Evolutionary conservation across 768 basidiomycete species (phyloP), one percentile per base, ranked within the genome.

Genomic region (Rubroboletus satanas): DNA sequence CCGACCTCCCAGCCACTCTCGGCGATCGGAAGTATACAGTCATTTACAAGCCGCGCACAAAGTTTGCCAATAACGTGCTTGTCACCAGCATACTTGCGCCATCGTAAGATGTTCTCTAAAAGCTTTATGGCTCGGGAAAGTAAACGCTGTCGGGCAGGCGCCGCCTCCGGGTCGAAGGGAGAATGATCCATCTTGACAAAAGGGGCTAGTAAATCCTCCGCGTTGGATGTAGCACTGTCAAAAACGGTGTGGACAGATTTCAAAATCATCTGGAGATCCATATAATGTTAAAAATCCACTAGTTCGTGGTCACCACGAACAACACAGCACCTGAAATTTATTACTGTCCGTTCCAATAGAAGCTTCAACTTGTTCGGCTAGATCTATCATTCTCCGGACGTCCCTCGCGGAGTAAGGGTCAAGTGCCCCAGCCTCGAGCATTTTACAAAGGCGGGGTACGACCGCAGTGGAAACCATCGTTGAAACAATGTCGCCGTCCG

Each of bases 1-100:
- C 94, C 93, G 36, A 90, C 87, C 41, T 92, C 90, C 94, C 93
- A 97, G 9, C 88, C 88, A 52, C 77, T 79, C 56, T 83, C 79
- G 6, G 92, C 85, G 31, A 90, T 75, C 6, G 80, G 82, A 47
- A 87, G 63, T 41, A 94, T 77, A 57, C 79, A 79, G 18, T 78
- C 74, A 21, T 79, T 79, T 9, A 90, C 76, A 15, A 93, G 69
- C 58, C 76, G 77, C 14, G 71, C 76, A 21, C 82, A 77, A 43
- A 90, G 72, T 45, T 75, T 69, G 8, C 78, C 81, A n/a, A 83
- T 63, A 7, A 81, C 81, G 60, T 77, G 84, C 45, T 73, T 74
- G 59, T 84, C 84, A 26, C 83, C 83, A 3, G 81, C 75, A 62
- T 85, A 85, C 62, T 87, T 87, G 55, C 88, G 77, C 90, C 91